These are phyloP conservation scores for Amniculicola lignicola DNA, from an alignment of 495 filamentous ascomycete genomes.

Conservation along the genomic window DNA sequence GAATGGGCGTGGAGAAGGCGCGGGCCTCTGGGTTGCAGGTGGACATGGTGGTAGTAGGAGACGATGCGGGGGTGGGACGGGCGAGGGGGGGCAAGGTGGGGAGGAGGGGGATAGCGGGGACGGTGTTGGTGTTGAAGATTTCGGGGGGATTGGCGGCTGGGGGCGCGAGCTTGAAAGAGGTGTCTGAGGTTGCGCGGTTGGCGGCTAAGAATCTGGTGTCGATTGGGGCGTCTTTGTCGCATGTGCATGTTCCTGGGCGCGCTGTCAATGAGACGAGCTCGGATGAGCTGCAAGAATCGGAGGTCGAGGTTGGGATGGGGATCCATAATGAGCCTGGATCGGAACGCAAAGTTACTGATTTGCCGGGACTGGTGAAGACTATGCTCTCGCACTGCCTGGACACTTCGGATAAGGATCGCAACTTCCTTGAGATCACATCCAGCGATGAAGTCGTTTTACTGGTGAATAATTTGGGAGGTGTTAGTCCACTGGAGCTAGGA, in stretches of 20 bases:
- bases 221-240: conserved; percentile 79
- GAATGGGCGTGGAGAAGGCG: conserved; percentile 90
- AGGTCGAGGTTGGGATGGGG: conserved; percentile 96
- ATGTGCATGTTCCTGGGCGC: conserved; percentile 90
- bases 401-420: conserved; percentile 71
- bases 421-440: conserved; percentile 66
- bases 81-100: conserved; percentile 84
- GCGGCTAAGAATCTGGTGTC: conserved; percentile 75
- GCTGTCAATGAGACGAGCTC: conserved; percentile 45
- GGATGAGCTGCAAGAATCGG: conserved; percentile 59
- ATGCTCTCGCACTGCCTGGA: conserved; percentile 85
- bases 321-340: conserved; percentile 96
- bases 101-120: conserved; percentile 85
- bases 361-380: conserved; percentile 67
- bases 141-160: conserved; percentile 76
- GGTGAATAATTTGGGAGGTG: conserved; percentile 92
- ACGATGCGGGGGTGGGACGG: conserved; percentile 90
- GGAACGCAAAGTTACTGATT: conserved; percentile 61
- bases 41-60: conserved; percentile 93
- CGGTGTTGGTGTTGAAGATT: conserved; percentile 86
- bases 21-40: conserved; percentile 73
- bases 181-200: conserved; percentile 66
- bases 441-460: conserved; percentile 68
- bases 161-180: conserved; percentile 62
- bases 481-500: conserved; percentile 82